phyloP scores from a whole-genome alignment of 768 basidiomycete species.

The Daedaleopsis nitida region DNA sequence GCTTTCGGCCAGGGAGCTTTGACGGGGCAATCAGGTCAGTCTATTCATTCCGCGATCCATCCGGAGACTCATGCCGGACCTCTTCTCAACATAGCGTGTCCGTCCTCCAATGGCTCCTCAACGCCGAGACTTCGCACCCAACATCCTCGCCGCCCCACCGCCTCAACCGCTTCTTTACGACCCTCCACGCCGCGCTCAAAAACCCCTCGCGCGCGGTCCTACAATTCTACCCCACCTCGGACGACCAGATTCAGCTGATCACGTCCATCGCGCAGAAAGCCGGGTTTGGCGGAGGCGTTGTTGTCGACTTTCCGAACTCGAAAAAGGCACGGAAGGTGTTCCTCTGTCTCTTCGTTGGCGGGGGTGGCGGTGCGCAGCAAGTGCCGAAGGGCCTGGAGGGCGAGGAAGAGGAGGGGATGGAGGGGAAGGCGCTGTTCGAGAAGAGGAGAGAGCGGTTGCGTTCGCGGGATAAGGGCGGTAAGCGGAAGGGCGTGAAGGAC shows the following conservation, averaged over 20 bases:
- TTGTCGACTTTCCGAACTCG: constrained; percentile 97
- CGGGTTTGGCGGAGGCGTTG: constrained; percentile 94
- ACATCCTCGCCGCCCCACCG: constrained; percentile 89
- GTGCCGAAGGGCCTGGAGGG: constrained; percentile 79
- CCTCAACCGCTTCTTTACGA: constrained; percentile 88
- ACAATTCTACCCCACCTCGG: constrained; percentile 96
- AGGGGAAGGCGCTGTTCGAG: constrained; percentile 71
- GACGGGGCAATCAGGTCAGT: constrained; percentile 94
- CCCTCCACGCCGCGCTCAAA: constrained; percentile 81
- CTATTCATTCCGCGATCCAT: not conserved
- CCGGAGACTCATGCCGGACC: not conserved
- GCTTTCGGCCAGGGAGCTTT: constrained; percentile 95
- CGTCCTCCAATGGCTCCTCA: constrained; percentile 98
- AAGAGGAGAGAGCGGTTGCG: constrained; percentile 70
- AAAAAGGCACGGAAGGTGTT: constrained; percentile 96
- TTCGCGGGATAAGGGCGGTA: constrained; percentile 58
- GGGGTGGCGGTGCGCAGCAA: constrained; percentile 52
- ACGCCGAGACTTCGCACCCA: constrained; percentile 90
- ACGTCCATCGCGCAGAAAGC: constrained; percentile 91
- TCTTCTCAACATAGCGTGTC: constrained; percentile 67
- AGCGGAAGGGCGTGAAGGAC: constrained; percentile 72
- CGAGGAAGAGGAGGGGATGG: constrained; percentile 52
- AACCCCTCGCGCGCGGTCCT: constrained; percentile 86
- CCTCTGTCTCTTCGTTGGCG: constrained; percentile 88
- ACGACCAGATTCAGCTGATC: constrained; percentile 96